Evolutionary conservation across 2,329 filamentous ascomycete species (phyloP).

Genomic region (Bipolaris sorokiniana): DNA sequence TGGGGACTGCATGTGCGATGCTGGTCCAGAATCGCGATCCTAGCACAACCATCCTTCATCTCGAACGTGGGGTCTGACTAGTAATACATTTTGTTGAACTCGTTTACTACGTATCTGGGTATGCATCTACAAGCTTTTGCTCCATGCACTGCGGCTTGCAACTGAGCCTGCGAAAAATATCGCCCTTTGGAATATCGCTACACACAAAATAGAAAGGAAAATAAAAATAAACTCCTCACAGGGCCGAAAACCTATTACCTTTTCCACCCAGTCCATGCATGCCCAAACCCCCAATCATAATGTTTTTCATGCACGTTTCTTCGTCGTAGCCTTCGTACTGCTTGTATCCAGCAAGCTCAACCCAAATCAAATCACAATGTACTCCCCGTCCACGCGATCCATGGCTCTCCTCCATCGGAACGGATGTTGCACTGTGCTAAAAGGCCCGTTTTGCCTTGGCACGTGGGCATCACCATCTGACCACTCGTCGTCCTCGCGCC

Average conservation of each 20-base stretch:
- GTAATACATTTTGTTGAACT: constrained; percentile 3
- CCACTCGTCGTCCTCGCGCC: constrained; percentile 63
- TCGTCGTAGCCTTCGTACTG: constrained; percentile 15
- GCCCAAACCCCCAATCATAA: constrained; percentile 15
- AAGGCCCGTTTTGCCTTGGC: constrained; percentile 27
- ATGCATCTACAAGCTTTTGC: not conserved
- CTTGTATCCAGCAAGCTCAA: constrained; percentile 23
- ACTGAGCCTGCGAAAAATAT: not conserved
- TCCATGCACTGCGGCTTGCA: not conserved
- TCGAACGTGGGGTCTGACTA: not conserved
- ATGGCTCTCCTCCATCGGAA: constrained; percentile 60
- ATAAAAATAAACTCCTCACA: constrained; percentile 8
- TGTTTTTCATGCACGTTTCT: constrained; percentile 8
- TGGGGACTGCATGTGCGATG: constrained; percentile 6
- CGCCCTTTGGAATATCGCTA: constrained; percentile 8
- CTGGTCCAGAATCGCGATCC: constrained; percentile 2
- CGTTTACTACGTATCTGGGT: constrained; percentile 1
- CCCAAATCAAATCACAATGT: constrained; percentile 55
- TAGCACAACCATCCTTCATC: not conserved
- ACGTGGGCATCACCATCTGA: constrained; percentile 30
- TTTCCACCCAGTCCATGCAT: constrained; percentile 11
- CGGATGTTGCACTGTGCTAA: constrained; percentile 41
- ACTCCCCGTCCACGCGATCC: constrained; percentile 58
- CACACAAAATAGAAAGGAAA: constrained; percentile 1
- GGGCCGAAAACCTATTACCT: constrained; percentile 4